Evolutionary conservation across 2,329 filamentous ascomycete species (phyloP), one percentile per base, ranked within the genome.

Genomic region (Alternaria novae-zelandiae): DNA sequence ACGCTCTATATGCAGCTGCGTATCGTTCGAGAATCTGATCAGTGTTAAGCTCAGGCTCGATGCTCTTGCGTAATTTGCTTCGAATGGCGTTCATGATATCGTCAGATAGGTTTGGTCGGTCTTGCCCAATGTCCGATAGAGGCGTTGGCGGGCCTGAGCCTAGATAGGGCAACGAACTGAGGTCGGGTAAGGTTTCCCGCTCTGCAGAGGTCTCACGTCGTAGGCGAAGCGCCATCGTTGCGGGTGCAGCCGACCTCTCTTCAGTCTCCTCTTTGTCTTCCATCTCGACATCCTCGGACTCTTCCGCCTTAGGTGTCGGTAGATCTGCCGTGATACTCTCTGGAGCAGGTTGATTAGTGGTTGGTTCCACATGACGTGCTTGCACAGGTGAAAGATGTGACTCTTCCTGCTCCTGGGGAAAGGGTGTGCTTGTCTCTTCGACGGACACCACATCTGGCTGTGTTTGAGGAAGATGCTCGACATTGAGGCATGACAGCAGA

Each of bases 161-260:
- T 56, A 85, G 75, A 61, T 83, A 85, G 3, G 83, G 83, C 6
- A 86, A 73, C 13, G 72, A 74, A 44, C 81, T 79, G 5, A 80
- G 71, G 59, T 84, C 83, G 11, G 81, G 79, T 41, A 74, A 79
- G 7, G 72, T 71, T 49, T 81, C 77, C n/a, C 74, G 73, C 20
- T 80, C 77, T 10, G 69, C 59, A 46, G 76, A 76, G 4, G 65
- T 60, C 23, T 77, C 75, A 30, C 70, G 75, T 20, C 76, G 71
- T 23, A 75, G 51, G 12, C 74, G 74, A 15, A 78, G 68, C 49
- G 75, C 74, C 32, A 72, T 70, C 10, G 77, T 79, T 15, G 77
- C 76, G 20, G 77, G 76, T 26, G 76, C 75, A 5, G 74, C 62
- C 12, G 74, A 68, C 46, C 69, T 72, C 20, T 74, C 68, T 53